A percentile compares a stretch with the other conserved stretches of the same genome.
Conservation (phyloP, 805 yeast species). For the Wickerhamomyces queroliae region DNA sequence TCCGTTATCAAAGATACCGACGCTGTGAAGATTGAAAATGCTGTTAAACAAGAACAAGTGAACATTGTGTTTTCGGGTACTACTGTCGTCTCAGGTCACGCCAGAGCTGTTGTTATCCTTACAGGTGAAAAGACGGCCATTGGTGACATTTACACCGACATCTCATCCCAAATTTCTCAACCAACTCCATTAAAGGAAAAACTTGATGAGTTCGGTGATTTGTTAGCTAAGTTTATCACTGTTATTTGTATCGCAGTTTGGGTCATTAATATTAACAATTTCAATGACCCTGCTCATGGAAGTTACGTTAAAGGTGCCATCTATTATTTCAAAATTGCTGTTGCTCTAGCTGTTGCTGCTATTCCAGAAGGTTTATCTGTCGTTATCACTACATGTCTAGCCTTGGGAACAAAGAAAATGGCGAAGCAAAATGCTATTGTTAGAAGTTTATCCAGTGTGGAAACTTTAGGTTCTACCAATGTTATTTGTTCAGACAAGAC, state of each 20-base stretch:
- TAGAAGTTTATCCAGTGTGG: conserved; percentile 43
- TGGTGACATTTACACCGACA: conserved; percentile 40
- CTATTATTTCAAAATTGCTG: conserved; percentile 42
- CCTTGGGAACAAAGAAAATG: conserved; percentile 45
- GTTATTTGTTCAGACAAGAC: conserved; percentile 40
- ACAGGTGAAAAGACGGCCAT: conserved; percentile 44
- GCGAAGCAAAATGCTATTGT: conserved; percentile 41
- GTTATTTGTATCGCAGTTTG: conserved; percentile 40
- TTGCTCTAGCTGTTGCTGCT: conserved; percentile 45
- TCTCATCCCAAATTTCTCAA: conserved; percentile 32
- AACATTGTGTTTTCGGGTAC: conserved; percentile 46
- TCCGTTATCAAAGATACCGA: conserved; percentile 30
- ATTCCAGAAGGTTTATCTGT: conserved; percentile 49
- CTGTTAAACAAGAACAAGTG: conserved; percentile 31
- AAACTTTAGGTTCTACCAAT: conserved; percentile 54
- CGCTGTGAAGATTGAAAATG: conserved; percentile 21
- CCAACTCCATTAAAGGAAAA: conserved; percentile 32
- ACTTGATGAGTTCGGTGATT: conserved; percentile 32
- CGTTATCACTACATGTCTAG: conserved; percentile 46
- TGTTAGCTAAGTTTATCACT: conserved; percentile 36
- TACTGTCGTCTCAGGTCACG: conserved; percentile 35
- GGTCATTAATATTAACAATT: conserved; percentile 36
- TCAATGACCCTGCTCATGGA: conserved; percentile 36
- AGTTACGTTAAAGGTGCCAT: conserved; percentile 41
- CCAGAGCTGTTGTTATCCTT: conserved; percentile 38